Percentiles rank a stretch among this genome's conserved stretches.
These are phyloP conservation scores for Abrus pulchellus DNA, from an alignment of 306 rosid genomes.

Conservation along the genomic window DNA sequence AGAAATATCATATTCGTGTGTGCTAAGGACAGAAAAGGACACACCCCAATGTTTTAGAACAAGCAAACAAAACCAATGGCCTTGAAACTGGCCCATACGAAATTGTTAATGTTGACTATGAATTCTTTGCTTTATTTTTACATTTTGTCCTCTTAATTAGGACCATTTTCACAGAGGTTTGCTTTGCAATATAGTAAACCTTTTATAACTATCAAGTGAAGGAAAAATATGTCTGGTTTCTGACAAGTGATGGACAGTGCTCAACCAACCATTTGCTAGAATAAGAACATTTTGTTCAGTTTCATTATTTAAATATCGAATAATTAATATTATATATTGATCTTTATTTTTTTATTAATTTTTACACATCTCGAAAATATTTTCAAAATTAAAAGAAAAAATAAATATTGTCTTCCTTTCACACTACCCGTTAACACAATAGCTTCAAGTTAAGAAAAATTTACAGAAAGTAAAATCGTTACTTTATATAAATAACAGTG, in stretches of 20 bases:
- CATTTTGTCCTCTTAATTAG: neutral
- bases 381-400: too few relatives aligned
- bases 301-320: neutral
- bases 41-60: neutral
- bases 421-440: too few relatives aligned
- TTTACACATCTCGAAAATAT: too few relatives aligned
- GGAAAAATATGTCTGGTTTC: neutral
- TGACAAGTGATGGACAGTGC: neutral
- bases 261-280: neutral
- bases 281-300: neutral
- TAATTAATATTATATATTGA: neutral
- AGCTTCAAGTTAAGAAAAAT: too few relatives aligned
- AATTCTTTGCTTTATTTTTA: constrained; percentile 8
- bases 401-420: too few relatives aligned
- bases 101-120: constrained; percentile 28
- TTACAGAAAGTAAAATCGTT: too few relatives aligned
- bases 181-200: neutral
- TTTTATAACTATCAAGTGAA: neutral
- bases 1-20: neutral
- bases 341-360: too few relatives aligned
- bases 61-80: neutral
- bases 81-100: neutral
- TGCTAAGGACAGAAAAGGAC: neutral
- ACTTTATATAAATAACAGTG: too few relatives aligned
- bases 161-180: neutral